Evolutionary conservation across 257 asterid species (phyloP).

Genomic region (Buddleja alternifolia): DNA sequence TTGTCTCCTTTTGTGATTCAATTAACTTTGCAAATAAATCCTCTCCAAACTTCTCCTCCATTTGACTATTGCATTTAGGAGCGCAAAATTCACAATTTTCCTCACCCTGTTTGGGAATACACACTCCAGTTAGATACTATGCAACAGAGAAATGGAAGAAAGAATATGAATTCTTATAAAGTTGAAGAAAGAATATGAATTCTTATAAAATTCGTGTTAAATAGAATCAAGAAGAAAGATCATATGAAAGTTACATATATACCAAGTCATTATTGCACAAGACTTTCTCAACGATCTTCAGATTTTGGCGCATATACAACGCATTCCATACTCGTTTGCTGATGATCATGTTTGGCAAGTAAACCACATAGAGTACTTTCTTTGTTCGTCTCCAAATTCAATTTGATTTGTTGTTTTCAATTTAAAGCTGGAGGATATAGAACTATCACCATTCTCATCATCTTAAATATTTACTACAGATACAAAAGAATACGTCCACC

Average conservation of each 20-base stretch:
- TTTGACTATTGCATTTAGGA: not conserved
- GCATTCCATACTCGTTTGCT: conserved; percentile 55
- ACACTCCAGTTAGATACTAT: not conserved
- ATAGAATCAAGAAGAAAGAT: not conserved
- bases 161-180: too few species aligned
- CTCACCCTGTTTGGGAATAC: conserved; percentile 27
- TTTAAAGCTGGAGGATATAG: conserved; percentile 29
- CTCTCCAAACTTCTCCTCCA: conserved; percentile 20
- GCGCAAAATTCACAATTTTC: conserved; percentile 37
- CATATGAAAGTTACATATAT: conserved; percentile 6
- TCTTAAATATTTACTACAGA: conserved; percentile 35
- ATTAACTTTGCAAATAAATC: conserved; percentile 35
- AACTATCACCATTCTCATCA: conserved; percentile 28
- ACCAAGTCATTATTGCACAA: conserved; percentile 43
- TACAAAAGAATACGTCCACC: conserved; percentile 45
- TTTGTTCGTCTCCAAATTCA: conserved; percentile 11
- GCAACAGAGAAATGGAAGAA: too few species aligned
- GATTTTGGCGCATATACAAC: conserved; percentile 38
- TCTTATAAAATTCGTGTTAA: not conserved
- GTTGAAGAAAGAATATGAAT: too few species aligned
- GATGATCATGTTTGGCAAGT: conserved; percentile 40
- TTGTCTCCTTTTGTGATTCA: conserved; percentile 47
- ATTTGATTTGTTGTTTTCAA: conserved; percentile 27
- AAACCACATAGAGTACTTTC: conserved; percentile 38
- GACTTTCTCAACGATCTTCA: conserved; percentile 37